A percentile compares a stretch with the other conserved stretches of the same genome.
Evolutionary conservation across 768 basidiomycete species (phyloP).

Genomic region (Saitozyma podzolica): DNA sequence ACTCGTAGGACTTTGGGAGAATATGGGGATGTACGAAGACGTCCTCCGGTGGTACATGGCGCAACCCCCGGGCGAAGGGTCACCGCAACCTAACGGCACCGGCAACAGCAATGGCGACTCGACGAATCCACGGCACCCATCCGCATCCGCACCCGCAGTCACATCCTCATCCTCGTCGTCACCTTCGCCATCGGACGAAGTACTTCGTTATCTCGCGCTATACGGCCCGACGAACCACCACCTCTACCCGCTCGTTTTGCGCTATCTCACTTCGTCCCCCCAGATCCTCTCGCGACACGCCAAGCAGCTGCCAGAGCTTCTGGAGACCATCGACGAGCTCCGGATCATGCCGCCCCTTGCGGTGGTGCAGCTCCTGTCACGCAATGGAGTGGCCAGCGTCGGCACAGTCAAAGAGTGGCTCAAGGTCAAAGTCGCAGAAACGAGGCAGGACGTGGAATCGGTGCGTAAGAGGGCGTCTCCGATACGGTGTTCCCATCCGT

Average conservation of each 20-base stretch:
- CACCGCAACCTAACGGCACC: neutral
- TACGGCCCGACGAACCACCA: conserved; percentile 74
- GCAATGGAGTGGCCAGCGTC: conserved; percentile 86
- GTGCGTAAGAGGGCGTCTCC: conserved; percentile 57
- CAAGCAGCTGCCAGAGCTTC: conserved; percentile 66
- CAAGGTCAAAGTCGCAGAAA: conserved; percentile 70
- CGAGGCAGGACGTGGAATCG: conserved; percentile 73
- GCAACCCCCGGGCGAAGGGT: conserved; percentile 34
- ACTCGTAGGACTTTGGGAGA: conserved; percentile 87
- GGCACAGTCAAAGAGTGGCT: conserved; percentile 92
- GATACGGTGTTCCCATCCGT: neutral
- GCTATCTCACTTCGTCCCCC: conserved; percentile 82
- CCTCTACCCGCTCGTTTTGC: conserved; percentile 81
- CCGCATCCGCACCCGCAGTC: no score
- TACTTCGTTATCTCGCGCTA: conserved; percentile 68
- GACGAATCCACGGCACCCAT: conserved; percentile 47
- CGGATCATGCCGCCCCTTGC: conserved; percentile 84
- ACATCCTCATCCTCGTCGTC: no score
- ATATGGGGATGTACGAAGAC: conserved; percentile 93
- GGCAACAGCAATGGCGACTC: conserved; percentile 15
- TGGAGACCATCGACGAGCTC: conserved; percentile 77
- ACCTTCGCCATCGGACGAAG: conserved; percentile 57
- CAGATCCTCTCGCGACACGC: conserved; percentile 71
- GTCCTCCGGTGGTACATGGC: conserved; percentile 89
- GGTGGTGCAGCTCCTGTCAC: conserved; percentile 80